phyloP scores from a whole-genome alignment of 371 early-diverging fungal genomes.

The Mucor ambiguus region DNA sequence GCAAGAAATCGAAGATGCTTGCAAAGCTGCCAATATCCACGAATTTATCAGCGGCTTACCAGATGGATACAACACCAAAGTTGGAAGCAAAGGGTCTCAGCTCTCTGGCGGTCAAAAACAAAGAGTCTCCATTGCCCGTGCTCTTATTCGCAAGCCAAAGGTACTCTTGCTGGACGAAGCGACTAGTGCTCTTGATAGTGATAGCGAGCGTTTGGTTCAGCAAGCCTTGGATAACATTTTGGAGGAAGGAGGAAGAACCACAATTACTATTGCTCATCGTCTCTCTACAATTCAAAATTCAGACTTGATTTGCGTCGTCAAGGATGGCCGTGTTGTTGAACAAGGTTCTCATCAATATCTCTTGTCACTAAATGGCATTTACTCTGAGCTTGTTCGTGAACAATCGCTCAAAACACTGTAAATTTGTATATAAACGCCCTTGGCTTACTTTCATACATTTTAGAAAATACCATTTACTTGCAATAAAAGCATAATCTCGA shows the following conservation, averaged over 20 bases:
- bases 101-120: conserved; percentile 77
- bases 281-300: conserved; percentile 76
- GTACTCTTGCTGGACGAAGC: conserved; percentile 97
- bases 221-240: conserved; percentile 79
- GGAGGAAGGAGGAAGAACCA: conserved; percentile 59
- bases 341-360: conserved; percentile 79
- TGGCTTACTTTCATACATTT: not conserved
- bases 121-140: conserved; percentile 73
- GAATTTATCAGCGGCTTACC: conserved; percentile 71
- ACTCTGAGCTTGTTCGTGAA: conserved; percentile 35
- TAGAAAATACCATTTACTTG: not conserved
- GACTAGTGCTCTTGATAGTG: conserved; percentile 90
- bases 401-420: conserved; percentile 23
- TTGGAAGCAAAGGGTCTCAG: conserved; percentile 76
- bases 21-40: conserved; percentile 78
- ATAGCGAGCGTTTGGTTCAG: conserved; percentile 88
- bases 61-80: conserved; percentile 77
- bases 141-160: conserved; percentile 79
- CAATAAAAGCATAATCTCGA: not conserved
- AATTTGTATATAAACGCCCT: not conserved
- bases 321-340: conserved; percentile 78
- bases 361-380: conserved; percentile 41
- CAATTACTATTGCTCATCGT: conserved; percentile 73
- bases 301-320: conserved; percentile 75
- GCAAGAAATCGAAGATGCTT: conserved; percentile 66